Percentiles rank a stretch among this genome's conserved stretches.
phyloP scores from a whole-genome alignment of 805 yeast genomes.

The Metschnikowia arizonensis region DNA sequence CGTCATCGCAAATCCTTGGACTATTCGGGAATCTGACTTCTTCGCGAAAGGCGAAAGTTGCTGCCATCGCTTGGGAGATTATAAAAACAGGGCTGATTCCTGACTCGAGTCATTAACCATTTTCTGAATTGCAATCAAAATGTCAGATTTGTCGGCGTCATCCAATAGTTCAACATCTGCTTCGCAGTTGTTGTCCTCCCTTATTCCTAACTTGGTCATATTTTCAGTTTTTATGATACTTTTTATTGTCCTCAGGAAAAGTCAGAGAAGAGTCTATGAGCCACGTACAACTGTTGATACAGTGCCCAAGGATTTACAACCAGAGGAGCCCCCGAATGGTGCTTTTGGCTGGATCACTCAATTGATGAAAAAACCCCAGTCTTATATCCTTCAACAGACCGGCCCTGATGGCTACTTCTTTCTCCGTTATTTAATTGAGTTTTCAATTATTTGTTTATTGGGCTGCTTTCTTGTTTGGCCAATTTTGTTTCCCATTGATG shows the following conservation, averaged over 20 bases:
- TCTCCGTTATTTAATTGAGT: slow-evolving; percentile 57
- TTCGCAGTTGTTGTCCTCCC: slow-evolving; percentile 47
- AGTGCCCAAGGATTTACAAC: slow-evolving; percentile 42
- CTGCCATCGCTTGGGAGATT: neutral
- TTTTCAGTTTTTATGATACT: slow-evolving; percentile 38
- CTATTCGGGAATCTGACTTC: neutral
- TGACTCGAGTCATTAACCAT: neutral
- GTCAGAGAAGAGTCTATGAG: slow-evolving; percentile 47
- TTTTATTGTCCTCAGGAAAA: slow-evolving; percentile 41
- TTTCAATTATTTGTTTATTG: slow-evolving; percentile 47
- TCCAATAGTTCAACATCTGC: slow-evolving; percentile 31
- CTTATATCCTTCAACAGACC: slow-evolving; percentile 61
- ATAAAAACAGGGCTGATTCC: slow-evolving; percentile 1
- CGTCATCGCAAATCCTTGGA: slow-evolving; percentile 2
- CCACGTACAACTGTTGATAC: slow-evolving; percentile 46
- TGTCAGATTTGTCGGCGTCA: neutral
- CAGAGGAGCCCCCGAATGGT: slow-evolving; percentile 44
- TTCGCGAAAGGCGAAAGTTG: neutral
- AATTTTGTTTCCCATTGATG: slow-evolving; percentile 67
- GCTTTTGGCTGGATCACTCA: slow-evolving; percentile 52
- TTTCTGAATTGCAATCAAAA: slow-evolving; percentile 1
- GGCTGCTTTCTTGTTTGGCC: slow-evolving; percentile 62
- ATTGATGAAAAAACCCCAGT: slow-evolving; percentile 51
- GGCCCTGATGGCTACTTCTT: slow-evolving; percentile 78
- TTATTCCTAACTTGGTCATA: slow-evolving; percentile 42